Percentiles rank a stretch among this genome's conserved stretches.
phyloP scores from a whole-genome alignment of 306 rosid species.

The Heteromeles arbutifolia region DNA sequence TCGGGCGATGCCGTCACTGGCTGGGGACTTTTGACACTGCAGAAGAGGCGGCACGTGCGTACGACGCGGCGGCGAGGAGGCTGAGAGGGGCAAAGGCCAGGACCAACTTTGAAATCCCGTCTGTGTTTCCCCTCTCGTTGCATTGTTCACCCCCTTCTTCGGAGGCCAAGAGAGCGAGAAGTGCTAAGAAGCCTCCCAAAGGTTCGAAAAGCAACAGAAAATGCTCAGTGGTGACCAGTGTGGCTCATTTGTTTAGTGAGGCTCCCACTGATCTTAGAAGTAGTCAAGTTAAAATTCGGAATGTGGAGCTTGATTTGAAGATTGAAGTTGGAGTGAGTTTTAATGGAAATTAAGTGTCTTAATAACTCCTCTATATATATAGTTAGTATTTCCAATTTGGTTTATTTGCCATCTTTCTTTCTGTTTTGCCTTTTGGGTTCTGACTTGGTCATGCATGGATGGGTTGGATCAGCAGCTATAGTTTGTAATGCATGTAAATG shows the following conservation, averaged over 20 bases:
- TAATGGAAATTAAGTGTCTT: not conserved
- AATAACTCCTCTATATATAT: not conserved
- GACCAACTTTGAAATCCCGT: constrained; percentile 64
- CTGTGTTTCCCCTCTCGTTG: constrained; percentile 39
- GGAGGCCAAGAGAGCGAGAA: not conserved
- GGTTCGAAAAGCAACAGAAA: constrained; percentile 6
- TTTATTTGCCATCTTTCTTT: not conserved
- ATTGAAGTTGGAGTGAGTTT: constrained; percentile 17
- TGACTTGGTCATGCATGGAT: not conserved
- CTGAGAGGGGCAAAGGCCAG: constrained; percentile 73
- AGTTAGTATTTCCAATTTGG: not conserved
- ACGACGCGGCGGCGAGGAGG: constrained; percentile 86
- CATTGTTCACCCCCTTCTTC: constrained; percentile 18
- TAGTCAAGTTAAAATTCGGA: not conserved
- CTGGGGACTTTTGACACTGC: constrained; percentile 88
- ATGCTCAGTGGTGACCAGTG: constrained; percentile 57
- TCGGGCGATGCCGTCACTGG: constrained; percentile 89
- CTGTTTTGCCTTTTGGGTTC: not conserved
- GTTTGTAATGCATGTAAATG: not conserved
- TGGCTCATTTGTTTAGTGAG: constrained; percentile 54
- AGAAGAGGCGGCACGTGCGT: constrained; percentile 91
- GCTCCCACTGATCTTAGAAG: not conserved
- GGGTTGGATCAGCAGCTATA: not conserved
- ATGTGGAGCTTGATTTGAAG: constrained; percentile 43
- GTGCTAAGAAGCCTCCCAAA: not conserved